These are phyloP conservation scores for Penicillium brasilianum DNA, from an alignment of 2,329 filamentous ascomycete species.

Conservation along the genomic window DNA sequence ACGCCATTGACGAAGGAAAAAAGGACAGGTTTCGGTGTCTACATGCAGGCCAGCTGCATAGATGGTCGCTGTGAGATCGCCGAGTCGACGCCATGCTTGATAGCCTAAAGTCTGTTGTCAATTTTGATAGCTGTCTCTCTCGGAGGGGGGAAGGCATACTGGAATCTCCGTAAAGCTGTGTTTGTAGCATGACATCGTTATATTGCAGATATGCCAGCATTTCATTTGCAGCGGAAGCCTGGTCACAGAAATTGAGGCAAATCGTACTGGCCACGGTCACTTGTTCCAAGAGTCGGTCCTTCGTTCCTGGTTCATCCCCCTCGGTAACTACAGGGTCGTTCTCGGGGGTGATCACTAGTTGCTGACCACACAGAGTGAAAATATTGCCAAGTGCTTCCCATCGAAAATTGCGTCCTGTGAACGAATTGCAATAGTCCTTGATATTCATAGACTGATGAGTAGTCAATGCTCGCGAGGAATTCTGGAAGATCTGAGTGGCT, in stretches of 20 bases:
- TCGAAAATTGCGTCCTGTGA: slow-evolving; percentile 40
- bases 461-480: slow-evolving; percentile 35
- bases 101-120: slow-evolving; percentile 43
- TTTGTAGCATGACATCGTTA: slow-evolving; percentile 39
- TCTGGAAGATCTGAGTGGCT: slow-evolving; percentile 37
- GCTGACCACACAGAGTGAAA: slow-evolving; percentile 46
- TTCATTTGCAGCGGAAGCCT: slow-evolving; percentile 41
- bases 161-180: slow-evolving; percentile 43
- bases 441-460: slow-evolving; percentile 36
- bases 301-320: slow-evolving; percentile 28
- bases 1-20: slow-evolving; percentile 50
- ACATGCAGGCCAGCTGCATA: slow-evolving; percentile 57
- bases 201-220: slow-evolving; percentile 43
- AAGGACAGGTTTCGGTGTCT: slow-evolving; percentile 42
- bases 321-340: slow-evolving; percentile 38
- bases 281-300: slow-evolving; percentile 39
- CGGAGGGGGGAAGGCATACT: slow-evolving; percentile 38
- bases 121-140: not conserved
- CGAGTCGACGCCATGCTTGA: slow-evolving; percentile 54
- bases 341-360: slow-evolving; percentile 38
- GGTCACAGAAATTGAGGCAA: slow-evolving; percentile 41
- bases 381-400: slow-evolving; percentile 51
- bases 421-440: slow-evolving; percentile 38
- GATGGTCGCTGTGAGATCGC: slow-evolving; percentile 53
- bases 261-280: slow-evolving; percentile 41